phyloP scores from a whole-genome alignment of 1,139 yeast species.

The Hanseniaspora gamundiae region DNA sequence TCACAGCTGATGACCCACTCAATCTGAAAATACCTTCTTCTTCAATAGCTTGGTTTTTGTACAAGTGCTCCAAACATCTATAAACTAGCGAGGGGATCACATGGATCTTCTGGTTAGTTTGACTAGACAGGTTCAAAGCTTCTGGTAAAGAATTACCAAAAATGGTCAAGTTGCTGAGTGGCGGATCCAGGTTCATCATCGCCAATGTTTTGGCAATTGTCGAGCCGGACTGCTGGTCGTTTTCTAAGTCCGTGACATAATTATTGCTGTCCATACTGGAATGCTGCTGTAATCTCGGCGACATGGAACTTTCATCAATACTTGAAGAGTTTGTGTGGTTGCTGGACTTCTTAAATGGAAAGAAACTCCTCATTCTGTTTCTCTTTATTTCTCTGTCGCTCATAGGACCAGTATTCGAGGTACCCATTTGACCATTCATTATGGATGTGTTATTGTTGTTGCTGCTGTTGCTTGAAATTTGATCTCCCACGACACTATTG shows the following conservation, averaged over 20 bases:
- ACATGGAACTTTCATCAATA: neutral
- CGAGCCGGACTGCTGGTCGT: conserved; percentile 11
- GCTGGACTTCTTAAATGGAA: conserved; percentile 38
- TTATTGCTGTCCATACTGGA: neutral
- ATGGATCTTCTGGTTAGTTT: conserved; percentile 30
- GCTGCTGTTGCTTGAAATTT: neutral
- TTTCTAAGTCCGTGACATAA: too few species aligned
- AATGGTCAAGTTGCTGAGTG: conserved; percentile 21
- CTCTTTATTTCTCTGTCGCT: conserved; percentile 30
- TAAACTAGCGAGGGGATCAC: conserved; percentile 65
- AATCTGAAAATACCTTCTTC: conserved; percentile 89
- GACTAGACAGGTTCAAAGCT: conserved; percentile 41
- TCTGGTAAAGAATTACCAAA: conserved; percentile 57
- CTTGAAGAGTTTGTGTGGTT: neutral
- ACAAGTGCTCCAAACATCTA: conserved; percentile 62
- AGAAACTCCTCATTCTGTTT: conserved; percentile 43
- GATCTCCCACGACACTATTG: neutral
- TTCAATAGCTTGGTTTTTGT: conserved; percentile 55
- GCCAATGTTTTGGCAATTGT: conserved; percentile 20
- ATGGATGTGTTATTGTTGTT: too few species aligned
- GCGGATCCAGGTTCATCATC: conserved; percentile 17
- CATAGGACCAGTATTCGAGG: neutral
- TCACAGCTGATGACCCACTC: conserved; percentile 78
- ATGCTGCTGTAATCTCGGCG: neutral
- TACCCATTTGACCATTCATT: too few species aligned